Evolutionary conservation across 805 yeast genomes (phyloP).

Genomic region (Maudiozyma turicensis): DNA sequence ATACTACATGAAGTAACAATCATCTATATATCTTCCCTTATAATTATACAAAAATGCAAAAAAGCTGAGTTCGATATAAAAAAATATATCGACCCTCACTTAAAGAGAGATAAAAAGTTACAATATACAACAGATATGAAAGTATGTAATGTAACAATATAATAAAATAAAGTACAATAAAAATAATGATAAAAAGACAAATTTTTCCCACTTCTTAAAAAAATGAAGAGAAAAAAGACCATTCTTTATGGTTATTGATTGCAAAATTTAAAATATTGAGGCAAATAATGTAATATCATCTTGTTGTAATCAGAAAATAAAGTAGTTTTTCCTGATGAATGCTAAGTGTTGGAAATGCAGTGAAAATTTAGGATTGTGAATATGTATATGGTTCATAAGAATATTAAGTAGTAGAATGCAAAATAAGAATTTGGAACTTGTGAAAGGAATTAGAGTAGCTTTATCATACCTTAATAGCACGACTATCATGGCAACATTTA

Average conservation of each 20-base stretch:
- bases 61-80: no score
- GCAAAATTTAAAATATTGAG: no score
- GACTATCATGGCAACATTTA: slow-evolving; percentile 43
- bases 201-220: neutral
- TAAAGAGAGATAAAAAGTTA: neutral
- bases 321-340: neutral
- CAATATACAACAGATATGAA: neutral
- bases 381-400: neutral
- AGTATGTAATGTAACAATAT: neutral
- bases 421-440: neutral
- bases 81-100: no score
- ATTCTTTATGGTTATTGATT: no score
- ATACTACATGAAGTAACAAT: no score
- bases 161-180: neutral
- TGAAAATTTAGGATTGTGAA: neutral
- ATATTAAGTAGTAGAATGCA: neutral
- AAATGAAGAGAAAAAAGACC: no score
- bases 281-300: no score
- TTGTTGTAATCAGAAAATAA: no score
- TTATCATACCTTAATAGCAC: neutral
- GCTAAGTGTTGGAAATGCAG: neutral
- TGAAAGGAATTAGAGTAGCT: neutral
- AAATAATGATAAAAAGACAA: neutral
- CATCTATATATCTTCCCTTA: no score
- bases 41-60: no score